Evolutionary conservation across 768 basidiomycete genomes (phyloP).

Genomic region (Calocera viscosa): DNA sequence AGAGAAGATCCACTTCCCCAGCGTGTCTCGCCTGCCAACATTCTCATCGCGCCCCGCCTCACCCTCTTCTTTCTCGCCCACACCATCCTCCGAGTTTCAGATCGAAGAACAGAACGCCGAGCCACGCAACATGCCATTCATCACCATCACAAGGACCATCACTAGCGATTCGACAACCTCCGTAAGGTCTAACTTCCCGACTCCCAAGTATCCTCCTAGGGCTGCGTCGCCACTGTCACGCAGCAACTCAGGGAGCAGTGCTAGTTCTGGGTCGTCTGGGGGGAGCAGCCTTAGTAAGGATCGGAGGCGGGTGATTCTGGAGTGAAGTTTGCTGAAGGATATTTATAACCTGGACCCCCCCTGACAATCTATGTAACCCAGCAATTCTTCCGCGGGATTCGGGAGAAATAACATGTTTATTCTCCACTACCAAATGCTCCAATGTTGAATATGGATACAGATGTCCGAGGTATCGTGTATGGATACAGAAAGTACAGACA

Average conservation of each 20-base stretch:
- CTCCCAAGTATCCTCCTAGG: background rate
- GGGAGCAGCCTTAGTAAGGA: background rate
- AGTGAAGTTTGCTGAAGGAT: background rate
- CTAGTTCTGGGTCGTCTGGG: background rate
- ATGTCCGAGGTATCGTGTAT: background rate
- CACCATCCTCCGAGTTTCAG: background rate
- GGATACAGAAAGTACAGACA: background rate
- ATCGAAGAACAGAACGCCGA: background rate
- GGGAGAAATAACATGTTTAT: background rate
- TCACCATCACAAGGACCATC: background rate
- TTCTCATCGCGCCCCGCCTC: background rate
- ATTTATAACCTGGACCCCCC: no score
- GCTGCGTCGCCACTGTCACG: background rate
- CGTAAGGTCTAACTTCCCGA: background rate
- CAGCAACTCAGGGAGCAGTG: background rate
- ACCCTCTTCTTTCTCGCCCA: background rate
- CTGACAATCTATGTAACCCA: background rate
- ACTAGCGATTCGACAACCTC: background rate
- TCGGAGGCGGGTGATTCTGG: background rate
- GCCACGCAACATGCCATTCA: background rate
- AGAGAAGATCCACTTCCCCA: background rate
- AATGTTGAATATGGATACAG: background rate
- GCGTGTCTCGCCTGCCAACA: background rate
- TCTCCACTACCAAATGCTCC: background rate
- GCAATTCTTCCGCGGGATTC: background rate